A percentile compares a stretch with the other conserved stretches of the same genome.
Conservation (phyloP, 495 filamentous ascomycete genomes). For the Xylaria sp. region DNA sequence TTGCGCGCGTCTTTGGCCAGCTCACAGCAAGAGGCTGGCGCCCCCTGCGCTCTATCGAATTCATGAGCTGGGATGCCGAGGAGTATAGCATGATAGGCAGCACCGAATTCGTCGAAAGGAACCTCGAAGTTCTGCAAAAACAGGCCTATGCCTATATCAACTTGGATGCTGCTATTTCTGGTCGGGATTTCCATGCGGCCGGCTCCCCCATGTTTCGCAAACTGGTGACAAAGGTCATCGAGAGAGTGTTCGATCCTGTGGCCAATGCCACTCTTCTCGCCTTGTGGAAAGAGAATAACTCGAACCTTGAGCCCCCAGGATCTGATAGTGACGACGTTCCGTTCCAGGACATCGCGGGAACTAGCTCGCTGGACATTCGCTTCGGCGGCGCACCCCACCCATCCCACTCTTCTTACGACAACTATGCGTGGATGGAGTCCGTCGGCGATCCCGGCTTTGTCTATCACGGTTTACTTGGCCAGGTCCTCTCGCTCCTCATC, state of each 20-base stretch:
- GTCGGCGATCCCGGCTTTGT: conserved; percentile 81
- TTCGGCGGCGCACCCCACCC: conserved; percentile 78
- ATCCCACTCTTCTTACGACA: conserved; percentile 87
- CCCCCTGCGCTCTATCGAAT: conserved; percentile 90
- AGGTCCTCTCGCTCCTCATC: conserved; percentile 82
- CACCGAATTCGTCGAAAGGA: conserved; percentile 94
- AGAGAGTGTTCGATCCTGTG: conserved; percentile 73
- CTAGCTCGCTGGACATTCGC: conserved; percentile 84
- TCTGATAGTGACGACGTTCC: conserved; percentile 88
- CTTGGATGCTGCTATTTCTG: conserved; percentile 83
- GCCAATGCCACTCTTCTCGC: conserved; percentile 75
- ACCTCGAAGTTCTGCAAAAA: conserved; percentile 74
- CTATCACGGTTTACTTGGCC: conserved; percentile 79
- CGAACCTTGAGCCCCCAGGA: conserved; percentile 72
- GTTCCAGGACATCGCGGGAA: conserved; percentile 94
- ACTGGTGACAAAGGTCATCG: conserved; percentile 72
- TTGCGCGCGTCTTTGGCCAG: conserved; percentile 82
- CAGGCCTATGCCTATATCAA: conserved; percentile 89
- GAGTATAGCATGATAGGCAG: conserved; percentile 95
- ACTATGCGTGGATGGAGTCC: conserved; percentile 81
- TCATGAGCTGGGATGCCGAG: conserved; percentile 92
- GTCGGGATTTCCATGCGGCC: conserved; percentile 73
- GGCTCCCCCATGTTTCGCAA: conserved; percentile 80
- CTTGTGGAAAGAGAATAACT: conserved; percentile 74
- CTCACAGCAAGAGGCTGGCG: conserved; percentile 80